Evolutionary conservation across 305 asterid genomes (phyloP).

Genomic region (Fraxinus xanthoxyloides): DNA sequence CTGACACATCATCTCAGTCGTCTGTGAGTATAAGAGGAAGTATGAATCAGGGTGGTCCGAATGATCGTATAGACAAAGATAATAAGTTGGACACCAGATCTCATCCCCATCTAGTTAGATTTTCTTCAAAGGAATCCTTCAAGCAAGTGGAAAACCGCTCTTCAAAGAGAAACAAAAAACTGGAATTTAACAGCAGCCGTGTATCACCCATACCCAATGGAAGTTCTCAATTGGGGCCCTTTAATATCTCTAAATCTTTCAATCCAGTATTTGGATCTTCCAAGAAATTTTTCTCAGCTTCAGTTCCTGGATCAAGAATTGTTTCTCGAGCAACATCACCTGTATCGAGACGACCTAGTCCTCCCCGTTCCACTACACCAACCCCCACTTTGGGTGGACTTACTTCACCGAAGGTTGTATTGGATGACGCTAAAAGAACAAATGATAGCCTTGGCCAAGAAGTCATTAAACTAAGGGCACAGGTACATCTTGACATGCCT

Average conservation of each 20-base stretch:
- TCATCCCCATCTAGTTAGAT: constrained; percentile 50
- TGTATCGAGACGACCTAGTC: constrained; percentile 60
- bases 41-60: constrained; percentile 46
- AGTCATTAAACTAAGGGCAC: constrained; percentile 57
- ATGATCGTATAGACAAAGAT: constrained; percentile 40
- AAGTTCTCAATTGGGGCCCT: constrained; percentile 61
- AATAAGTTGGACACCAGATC: constrained; percentile 46
- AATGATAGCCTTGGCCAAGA: constrained; percentile 51
- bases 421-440: constrained; percentile 45
- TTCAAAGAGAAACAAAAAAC: constrained; percentile 48
- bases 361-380: constrained; percentile 66
- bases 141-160: constrained; percentile 47
- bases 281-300: constrained; percentile 68
- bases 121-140: constrained; percentile 52
- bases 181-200: constrained; percentile 58
- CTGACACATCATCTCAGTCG: constrained; percentile 44
- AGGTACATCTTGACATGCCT: constrained; percentile 38
- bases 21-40: constrained; percentile 50
- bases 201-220: constrained; percentile 72
- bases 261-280: constrained; percentile 73
- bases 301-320: constrained; percentile 82
- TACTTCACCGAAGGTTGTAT: constrained; percentile 52
- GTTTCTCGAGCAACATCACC: constrained; percentile 87
- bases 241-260: constrained; percentile 58
- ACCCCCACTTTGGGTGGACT: constrained; percentile 64